Evolutionary conservation across 1,284 basidiomycete genomes (phyloP).

Genomic region (Sporisorium reilianum): DNA sequence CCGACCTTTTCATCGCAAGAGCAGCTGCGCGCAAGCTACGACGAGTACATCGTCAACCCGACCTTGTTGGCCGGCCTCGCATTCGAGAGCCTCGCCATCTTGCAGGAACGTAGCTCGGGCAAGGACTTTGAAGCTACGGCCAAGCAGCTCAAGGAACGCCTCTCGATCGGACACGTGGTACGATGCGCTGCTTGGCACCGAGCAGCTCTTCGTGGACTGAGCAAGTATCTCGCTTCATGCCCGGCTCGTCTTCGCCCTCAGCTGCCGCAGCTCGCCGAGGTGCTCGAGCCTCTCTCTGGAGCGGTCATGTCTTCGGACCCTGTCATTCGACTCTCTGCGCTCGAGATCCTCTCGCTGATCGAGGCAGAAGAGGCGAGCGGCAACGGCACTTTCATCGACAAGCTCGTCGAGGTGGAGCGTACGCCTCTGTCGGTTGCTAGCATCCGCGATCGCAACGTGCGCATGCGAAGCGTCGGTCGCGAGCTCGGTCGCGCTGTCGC

Average conservation of each 20-base stretch:
- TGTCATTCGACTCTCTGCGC: slow-evolving; percentile 46
- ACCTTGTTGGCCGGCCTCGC: slow-evolving; percentile 39
- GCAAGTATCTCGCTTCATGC: slow-evolving; percentile 40
- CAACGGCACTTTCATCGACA: slow-evolving; percentile 22
- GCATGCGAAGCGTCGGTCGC: slow-evolving; percentile 59
- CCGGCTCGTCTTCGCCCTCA: slow-evolving; percentile 23
- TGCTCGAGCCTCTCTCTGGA: slow-evolving; percentile 27
- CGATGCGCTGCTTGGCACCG: slow-evolving; percentile 48
- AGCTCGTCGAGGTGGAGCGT: slow-evolving; percentile 58
- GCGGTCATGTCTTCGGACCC: slow-evolving; percentile 57
- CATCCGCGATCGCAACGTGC: slow-evolving; percentile 64
- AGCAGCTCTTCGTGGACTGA: slow-evolving; percentile 32
- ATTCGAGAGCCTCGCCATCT: slow-evolving; percentile 35
- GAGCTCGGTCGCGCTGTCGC: slow-evolving; percentile 47
- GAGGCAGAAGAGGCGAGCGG: slow-evolving; percentile 17
- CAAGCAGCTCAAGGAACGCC: slow-evolving; percentile 22
- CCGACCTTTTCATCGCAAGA: slow-evolving; percentile 21
- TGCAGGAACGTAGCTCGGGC: slow-evolving; percentile 33
- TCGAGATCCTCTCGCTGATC: slow-evolving; percentile 51
- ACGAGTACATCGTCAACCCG: slow-evolving; percentile 37
- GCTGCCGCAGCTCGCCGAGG: slow-evolving; percentile 26
- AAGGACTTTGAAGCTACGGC: slow-evolving; percentile 26
- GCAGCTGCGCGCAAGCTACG: slow-evolving; percentile 29
- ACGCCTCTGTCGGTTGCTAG: slow-evolving; percentile 53
- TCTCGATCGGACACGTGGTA: slow-evolving; percentile 26